phyloP scores from a whole-genome alignment of 2,329 filamentous ascomycete genomes.

The Talaromyces islandicus region DNA sequence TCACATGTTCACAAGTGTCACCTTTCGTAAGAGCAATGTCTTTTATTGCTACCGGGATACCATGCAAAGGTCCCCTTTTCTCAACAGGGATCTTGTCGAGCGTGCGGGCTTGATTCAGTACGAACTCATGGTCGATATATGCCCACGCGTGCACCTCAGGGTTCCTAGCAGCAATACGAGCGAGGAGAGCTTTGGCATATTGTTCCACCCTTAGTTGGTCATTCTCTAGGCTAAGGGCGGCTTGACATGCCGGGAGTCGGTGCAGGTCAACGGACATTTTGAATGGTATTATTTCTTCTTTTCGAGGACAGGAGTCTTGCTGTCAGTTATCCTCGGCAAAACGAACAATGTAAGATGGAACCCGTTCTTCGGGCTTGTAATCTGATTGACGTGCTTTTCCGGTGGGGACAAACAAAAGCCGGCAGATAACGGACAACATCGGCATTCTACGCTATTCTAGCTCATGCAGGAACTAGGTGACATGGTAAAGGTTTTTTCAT shows the following conservation, averaged over 20 bases:
- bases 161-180: slow-evolving; percentile 42
- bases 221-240: neutral
- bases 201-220: slow-evolving; percentile 44
- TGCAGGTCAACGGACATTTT: neutral
- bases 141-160: slow-evolving; percentile 47
- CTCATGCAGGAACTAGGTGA: too few relatives aligned
- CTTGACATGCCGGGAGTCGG: neutral
- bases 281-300: neutral
- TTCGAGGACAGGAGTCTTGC: neutral
- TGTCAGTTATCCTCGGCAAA: neutral
- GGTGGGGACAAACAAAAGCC: neutral
- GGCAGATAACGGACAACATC: too few relatives aligned
- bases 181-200: slow-evolving; percentile 45
- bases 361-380: neutral
- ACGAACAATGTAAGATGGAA: neutral
- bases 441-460: too few relatives aligned
- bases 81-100: slow-evolving; percentile 46
- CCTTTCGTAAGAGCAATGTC: slow-evolving; percentile 55
- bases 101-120: slow-evolving; percentile 41
- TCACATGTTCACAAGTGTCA: slow-evolving; percentile 12
- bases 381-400: neutral
- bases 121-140: slow-evolving; percentile 40
- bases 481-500: too few relatives aligned
- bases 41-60: slow-evolving; percentile 54
- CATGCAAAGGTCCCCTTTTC: slow-evolving; percentile 51